Conservation (phyloP, 1,284 basidiomycete species). For the Trametes hirsuta region DNA sequence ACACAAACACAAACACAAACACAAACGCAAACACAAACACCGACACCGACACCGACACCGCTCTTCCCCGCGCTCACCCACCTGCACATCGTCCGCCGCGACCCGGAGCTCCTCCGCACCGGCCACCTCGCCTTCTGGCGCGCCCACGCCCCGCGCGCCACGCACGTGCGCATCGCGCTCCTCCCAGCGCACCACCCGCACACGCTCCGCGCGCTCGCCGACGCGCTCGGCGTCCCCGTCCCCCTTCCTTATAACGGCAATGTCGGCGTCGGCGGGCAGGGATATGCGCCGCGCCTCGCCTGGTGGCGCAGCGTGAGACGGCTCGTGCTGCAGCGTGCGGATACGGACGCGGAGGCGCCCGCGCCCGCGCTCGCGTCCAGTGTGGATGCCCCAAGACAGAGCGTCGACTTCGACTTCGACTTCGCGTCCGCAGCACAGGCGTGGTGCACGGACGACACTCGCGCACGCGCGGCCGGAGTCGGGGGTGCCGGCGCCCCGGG, state of each 20-base stretch:
- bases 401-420: not conserved
- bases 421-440: not conserved
- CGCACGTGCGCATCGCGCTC: not conserved
- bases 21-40: not conserved
- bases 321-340: not conserved
- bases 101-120: not conserved
- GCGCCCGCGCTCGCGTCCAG: not conserved
- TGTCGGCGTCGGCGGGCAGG: no score
- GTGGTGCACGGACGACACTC: no score
- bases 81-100: not conserved
- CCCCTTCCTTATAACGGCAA: no score
- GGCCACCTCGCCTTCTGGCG: not conserved
- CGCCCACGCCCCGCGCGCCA: not conserved
- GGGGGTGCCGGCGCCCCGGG: no score
- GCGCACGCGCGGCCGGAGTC: no score
- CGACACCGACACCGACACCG: not conserved
- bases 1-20: not conserved
- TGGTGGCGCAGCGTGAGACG: not conserved
- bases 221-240: not conserved
- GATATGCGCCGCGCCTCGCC: not conserved
- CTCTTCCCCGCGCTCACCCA: slow-evolving; percentile 1
- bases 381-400: no score
- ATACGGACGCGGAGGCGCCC: not conserved
- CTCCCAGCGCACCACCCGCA: not conserved
- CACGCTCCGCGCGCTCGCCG: not conserved